phyloP scores from a whole-genome alignment of 2,329 filamentous ascomycete genomes.

The Phyllosticta citribraziliensis region DNA sequence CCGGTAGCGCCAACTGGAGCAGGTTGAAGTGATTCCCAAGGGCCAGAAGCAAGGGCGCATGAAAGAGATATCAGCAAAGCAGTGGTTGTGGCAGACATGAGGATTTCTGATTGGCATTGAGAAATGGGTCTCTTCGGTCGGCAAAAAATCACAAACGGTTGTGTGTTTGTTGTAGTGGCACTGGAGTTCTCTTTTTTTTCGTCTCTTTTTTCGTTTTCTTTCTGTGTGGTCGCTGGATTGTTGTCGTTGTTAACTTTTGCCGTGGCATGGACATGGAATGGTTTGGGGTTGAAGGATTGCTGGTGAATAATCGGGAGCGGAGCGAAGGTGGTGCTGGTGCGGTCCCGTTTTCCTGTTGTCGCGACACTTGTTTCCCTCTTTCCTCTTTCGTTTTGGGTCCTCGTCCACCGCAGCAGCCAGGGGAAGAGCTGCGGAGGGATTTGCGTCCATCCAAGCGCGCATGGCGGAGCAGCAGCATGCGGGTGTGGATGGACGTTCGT shows the following conservation, averaged over 20 bases:
- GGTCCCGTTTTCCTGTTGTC: background rate
- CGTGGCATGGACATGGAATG: background rate
- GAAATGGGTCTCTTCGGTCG: background rate
- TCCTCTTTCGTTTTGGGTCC: background rate
- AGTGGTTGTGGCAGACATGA: background rate
- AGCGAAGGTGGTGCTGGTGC: background rate
- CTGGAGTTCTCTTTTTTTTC: background rate
- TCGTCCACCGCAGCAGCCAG: background rate
- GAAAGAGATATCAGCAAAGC: background rate
- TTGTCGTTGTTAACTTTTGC: background rate
- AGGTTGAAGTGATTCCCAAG: background rate
- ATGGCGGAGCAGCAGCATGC: background rate
- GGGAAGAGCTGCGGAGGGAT: background rate
- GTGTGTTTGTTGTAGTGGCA: background rate
- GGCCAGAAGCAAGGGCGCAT: background rate
- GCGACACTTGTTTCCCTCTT: background rate
- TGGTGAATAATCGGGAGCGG: background rate
- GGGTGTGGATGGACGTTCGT: background rate
- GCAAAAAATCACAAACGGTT: background rate
- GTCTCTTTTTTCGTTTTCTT: background rate
- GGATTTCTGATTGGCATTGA: background rate
- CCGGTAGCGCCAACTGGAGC: conserved; percentile 18
- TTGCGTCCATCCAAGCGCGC: background rate
- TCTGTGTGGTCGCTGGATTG: background rate
- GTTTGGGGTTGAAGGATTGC: background rate